Conservation (phyloP, 2,329 filamentous ascomycete species). For the Phoma herbarum region DNA sequence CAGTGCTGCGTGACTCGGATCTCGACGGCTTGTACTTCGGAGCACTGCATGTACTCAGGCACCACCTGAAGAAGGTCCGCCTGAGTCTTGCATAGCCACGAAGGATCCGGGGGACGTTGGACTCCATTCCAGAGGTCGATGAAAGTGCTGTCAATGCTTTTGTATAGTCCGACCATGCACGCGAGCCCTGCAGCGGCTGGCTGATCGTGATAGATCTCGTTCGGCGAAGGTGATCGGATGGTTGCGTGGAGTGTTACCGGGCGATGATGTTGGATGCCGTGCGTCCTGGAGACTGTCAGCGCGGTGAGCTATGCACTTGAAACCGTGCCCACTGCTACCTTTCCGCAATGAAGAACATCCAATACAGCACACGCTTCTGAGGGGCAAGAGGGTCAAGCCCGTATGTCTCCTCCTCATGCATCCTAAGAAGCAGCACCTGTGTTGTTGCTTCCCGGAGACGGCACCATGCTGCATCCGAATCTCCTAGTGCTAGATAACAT, state of each 20-base stretch:
- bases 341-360: slow-evolving; percentile 68
- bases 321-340: slow-evolving; percentile 47
- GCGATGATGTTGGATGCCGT: not conserved
- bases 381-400: slow-evolving; percentile 58
- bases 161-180: not conserved
- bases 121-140: not conserved
- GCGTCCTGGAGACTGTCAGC: not conserved
- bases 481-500: slow-evolving; percentile 67
- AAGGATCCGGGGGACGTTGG: not conserved
- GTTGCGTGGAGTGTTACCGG: not conserved
- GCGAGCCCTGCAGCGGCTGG: not conserved
- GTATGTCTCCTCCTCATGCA: slow-evolving; percentile 66
- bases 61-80: not conserved
- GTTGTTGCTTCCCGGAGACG: slow-evolving; percentile 67
- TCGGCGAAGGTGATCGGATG: not conserved
- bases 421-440: slow-evolving; percentile 63
- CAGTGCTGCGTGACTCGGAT: not conserved
- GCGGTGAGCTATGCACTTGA: not conserved
- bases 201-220: not conserved
- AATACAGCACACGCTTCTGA: slow-evolving; percentile 65
- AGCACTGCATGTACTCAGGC: not conserved
- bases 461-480: slow-evolving; percentile 67
- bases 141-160: not conserved
- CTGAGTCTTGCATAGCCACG: not conserved
- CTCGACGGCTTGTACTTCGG: not conserved